These are phyloP conservation scores for Scorias spongiosa DNA, from an alignment of 2,329 filamentous ascomycete genomes.

Conservation along the genomic window DNA sequence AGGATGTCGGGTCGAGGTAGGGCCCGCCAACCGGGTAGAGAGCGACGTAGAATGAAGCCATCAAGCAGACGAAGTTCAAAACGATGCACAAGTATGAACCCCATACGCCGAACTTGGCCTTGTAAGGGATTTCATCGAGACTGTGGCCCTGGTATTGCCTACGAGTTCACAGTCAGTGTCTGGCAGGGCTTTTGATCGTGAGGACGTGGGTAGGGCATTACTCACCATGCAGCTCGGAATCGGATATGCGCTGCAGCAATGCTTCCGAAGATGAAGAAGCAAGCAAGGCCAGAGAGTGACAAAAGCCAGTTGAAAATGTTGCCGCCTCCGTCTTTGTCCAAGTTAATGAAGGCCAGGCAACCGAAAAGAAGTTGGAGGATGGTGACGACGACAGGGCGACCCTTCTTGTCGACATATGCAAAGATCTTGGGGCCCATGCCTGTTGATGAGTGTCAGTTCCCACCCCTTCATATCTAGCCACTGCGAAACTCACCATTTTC, in stretches of 20 bases:
- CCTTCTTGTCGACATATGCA: constrained; percentile 69
- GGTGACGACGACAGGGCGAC: constrained; percentile 64
- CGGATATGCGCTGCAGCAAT: constrained; percentile 82
- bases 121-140: constrained; percentile 31
- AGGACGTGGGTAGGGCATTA: neutral
- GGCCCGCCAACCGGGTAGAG: constrained; percentile 11
- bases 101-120: constrained; percentile 23
- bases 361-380: constrained; percentile 50
- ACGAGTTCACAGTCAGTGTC: constrained; percentile 21
- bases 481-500: constrained; percentile 21
- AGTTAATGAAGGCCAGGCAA: constrained; percentile 55
- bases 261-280: constrained; percentile 64
- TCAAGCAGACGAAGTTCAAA: constrained; percentile 25
- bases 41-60: constrained; percentile 28
- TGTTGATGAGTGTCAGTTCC: constrained; percentile 2
- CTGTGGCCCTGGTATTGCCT: constrained; percentile 39
- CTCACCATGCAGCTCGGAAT: constrained; percentile 53
- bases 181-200: neutral
- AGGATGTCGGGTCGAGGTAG: constrained; percentile 7
- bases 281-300: constrained; percentile 54
- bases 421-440: constrained; percentile 64
- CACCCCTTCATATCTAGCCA: neutral
- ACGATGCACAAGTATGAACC: constrained; percentile 26
- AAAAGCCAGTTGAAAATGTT: constrained; percentile 62
- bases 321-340: constrained; percentile 43